A percentile compares a stretch with the other conserved stretches of the same genome.
Conservation (phyloP, 1,139 yeast species). For the Sugiyamaella grinbergsii region DNA sequence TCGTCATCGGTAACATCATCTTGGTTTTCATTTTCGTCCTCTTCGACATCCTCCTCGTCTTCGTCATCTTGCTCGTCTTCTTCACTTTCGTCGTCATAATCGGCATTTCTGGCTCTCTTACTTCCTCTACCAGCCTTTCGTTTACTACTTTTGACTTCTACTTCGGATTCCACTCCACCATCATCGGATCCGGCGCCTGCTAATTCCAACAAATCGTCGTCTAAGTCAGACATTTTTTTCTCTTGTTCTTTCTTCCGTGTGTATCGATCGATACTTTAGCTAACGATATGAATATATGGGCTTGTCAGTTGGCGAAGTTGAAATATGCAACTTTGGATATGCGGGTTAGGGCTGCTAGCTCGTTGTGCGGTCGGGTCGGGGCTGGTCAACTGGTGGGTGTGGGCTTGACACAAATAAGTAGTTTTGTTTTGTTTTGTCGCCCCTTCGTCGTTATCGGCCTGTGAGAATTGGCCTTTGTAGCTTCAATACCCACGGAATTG, state of each 20-base stretch:
- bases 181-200: constrained; percentile 66
- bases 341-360: background rate
- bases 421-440: no score
- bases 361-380: background rate
- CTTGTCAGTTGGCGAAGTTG: no score
- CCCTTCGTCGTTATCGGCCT: no score
- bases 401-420: background rate
- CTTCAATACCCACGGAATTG: no score
- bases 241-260: background rate
- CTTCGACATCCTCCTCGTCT: constrained; percentile 25
- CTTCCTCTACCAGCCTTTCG: constrained; percentile 25
- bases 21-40: constrained; percentile 40
- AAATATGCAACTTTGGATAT: background rate
- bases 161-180: constrained; percentile 32
- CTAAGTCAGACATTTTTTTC: constrained; percentile 38
- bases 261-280: no score
- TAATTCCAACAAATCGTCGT: constrained; percentile 83
- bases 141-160: constrained; percentile 27
- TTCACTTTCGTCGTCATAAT: constrained; percentile 17
- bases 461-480: no score
- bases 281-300: no score
- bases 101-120: constrained; percentile 21
- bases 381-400: background rate
- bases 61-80: constrained; percentile 20
- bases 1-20: constrained; percentile 42